These are phyloP conservation scores for Phialemonium atrogriseum DNA, from an alignment of 2,329 filamentous ascomycete genomes.

Conservation along the genomic window DNA sequence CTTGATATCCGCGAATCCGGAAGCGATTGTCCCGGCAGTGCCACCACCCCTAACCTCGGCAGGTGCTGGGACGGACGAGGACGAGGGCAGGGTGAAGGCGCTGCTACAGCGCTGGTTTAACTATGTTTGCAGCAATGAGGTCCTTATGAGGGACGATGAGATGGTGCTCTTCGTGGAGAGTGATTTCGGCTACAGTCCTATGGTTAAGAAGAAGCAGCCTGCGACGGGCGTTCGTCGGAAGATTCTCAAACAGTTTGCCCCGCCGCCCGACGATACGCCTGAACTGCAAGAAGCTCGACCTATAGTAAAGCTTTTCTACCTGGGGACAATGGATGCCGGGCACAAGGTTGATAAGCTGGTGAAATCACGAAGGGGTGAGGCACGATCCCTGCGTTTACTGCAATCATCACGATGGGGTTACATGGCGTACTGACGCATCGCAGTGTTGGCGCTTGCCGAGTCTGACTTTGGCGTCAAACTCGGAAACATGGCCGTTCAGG, in stretches of 20 bases:
- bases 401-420: no score
- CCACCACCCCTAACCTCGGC: conserved; percentile 92
- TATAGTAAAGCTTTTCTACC: conserved; percentile 89
- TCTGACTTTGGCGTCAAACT: conserved; percentile 91
- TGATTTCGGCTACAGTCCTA: conserved; percentile 95
- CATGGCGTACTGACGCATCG: background rate
- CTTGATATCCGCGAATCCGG: conserved; percentile 93
- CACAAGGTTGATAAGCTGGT: conserved; percentile 95
- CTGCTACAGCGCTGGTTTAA: conserved; percentile 93
- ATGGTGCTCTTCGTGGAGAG: conserved; percentile 98
- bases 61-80: conserved; percentile 91
- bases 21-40: conserved; percentile 87
- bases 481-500: conserved; percentile 77
- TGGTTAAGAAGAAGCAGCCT: conserved; percentile 92
- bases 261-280: conserved; percentile 92
- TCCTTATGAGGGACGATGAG: conserved; percentile 91
- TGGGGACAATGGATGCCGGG: conserved; percentile 91
- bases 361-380: conserved; percentile 77
- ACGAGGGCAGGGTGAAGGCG: conserved; percentile 81
- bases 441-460: conserved; percentile 84
- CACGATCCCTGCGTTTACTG: background rate
- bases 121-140: conserved; percentile 83
- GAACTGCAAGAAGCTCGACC: conserved; percentile 87
- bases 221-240: conserved; percentile 92
- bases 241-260: conserved; percentile 96